phyloP scores from a whole-genome alignment of 306 rosid species.

The Carpinus fangiana region DNA sequence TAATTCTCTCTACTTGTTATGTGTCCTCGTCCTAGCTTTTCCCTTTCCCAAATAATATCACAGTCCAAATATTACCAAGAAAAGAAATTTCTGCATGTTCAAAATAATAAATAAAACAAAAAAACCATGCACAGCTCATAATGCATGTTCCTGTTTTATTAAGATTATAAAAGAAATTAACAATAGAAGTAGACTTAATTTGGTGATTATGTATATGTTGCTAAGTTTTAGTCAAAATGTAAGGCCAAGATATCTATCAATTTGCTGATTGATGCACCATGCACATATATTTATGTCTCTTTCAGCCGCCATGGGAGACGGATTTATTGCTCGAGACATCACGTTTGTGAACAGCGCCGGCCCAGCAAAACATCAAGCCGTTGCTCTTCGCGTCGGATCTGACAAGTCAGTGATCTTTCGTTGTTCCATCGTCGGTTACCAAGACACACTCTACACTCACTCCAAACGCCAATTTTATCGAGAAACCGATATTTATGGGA shows the following conservation, averaged over 20 bases:
- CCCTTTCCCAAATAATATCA: too few relatives aligned
- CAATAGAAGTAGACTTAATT: neutral
- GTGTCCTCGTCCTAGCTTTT: too few relatives aligned
- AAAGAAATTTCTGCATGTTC: too few relatives aligned
- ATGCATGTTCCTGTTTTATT: neutral
- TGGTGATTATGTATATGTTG: too few relatives aligned
- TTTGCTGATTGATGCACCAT: neutral
- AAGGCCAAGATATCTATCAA: neutral
- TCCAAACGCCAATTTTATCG: constrained; percentile 45
- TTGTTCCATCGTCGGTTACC: constrained; percentile 34
- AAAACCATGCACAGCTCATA: neutral
- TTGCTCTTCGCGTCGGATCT: constrained; percentile 42
- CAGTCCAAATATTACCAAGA: too few relatives aligned
- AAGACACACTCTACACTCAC: constrained; percentile 42
- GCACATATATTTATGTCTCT: neutral
- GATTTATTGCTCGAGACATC: constrained; percentile 44
- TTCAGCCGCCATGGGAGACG: constrained; percentile 44
- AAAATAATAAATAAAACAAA: neutral
- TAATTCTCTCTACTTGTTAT: too few relatives aligned
- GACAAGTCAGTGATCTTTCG: constrained; percentile 37
- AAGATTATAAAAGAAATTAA: neutral
- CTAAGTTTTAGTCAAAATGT: too few relatives aligned
- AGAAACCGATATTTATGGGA: constrained; percentile 40
- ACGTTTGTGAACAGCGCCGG: constrained; percentile 37
- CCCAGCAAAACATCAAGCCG: constrained; percentile 41